Evolutionary conservation across 768 basidiomycete genomes (phyloP).

Genomic region (Suillus weaverae): DNA sequence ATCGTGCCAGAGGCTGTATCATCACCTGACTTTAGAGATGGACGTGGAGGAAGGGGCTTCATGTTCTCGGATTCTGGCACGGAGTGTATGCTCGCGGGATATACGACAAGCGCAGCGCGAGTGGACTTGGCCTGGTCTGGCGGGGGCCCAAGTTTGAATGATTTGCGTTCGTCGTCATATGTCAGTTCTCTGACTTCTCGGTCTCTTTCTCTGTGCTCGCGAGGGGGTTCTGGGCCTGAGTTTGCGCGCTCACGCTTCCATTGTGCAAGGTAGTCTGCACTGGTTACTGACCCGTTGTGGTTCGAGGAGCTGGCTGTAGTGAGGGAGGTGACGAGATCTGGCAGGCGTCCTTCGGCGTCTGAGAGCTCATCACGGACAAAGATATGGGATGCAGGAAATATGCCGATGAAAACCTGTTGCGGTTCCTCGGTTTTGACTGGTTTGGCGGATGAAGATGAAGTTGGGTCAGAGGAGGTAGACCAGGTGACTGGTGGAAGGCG

Average conservation of each 20-base stretch:
- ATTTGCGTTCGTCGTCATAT: slow-evolving; percentile 46
- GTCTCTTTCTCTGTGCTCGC: slow-evolving; percentile 47
- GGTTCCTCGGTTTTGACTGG: slow-evolving; percentile 68
- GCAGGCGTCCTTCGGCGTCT: slow-evolving; percentile 84
- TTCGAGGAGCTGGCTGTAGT: slow-evolving; percentile 37
- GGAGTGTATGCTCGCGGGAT: slow-evolving; percentile 75
- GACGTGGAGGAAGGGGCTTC: slow-evolving; percentile 84
- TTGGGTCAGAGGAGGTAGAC: slow-evolving; percentile 59
- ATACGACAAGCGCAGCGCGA: slow-evolving; percentile 70
- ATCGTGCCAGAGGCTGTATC: slow-evolving; percentile 81
- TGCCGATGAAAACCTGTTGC: slow-evolving; percentile 90
- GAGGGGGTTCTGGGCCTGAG: slow-evolving; percentile 26
- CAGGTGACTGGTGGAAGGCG: slow-evolving; percentile 67
- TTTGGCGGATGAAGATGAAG: slow-evolving; percentile 43
- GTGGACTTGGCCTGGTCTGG: slow-evolving; percentile 75
- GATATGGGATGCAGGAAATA: slow-evolving; percentile 90
- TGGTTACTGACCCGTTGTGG: slow-evolving; percentile 34
- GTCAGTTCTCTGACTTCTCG: slow-evolving; percentile 61
- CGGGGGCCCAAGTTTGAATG: slow-evolving; percentile 71
- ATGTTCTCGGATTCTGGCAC: slow-evolving; percentile 62
- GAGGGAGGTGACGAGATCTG: slow-evolving; percentile 67
- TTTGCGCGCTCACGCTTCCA: slow-evolving; percentile 40
- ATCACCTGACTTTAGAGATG: slow-evolving; percentile 92
- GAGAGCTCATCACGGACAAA: slow-evolving; percentile 82
- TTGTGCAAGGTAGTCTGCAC: slow-evolving; percentile 46